Conservation (phyloP, 176 grass and related monocot species). For the Oryza coarctata region DNA sequence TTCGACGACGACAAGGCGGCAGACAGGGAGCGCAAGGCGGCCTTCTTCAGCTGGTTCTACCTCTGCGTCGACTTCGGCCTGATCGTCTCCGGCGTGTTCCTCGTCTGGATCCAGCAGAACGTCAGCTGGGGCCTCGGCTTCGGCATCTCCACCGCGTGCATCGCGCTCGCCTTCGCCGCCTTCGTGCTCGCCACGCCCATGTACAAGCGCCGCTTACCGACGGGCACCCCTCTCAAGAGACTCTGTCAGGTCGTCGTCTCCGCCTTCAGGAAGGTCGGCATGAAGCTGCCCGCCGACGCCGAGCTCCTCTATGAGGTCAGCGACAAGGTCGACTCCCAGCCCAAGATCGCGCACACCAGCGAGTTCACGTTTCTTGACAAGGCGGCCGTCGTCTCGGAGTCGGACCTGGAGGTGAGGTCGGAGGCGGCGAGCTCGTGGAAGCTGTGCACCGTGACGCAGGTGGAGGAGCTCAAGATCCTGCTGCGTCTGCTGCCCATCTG, state of each 20-base stretch:
- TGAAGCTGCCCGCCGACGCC: conserved; percentile 20
- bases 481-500: conserved; percentile 59
- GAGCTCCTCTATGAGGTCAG: conserved; percentile 50
- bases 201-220: conserved; percentile 54
- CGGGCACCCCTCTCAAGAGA: conserved; percentile 59
- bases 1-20: conserved; percentile 52
- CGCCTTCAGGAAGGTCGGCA: conserved; percentile 40
- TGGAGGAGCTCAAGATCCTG: conserved; percentile 77
- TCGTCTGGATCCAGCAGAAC: conserved; percentile 74
- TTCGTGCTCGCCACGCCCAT: conserved; percentile 59
- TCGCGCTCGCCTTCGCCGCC: conserved; percentile 50
- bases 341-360: conserved; percentile 55
- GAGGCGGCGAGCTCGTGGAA: conserved; percentile 39
- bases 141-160: conserved; percentile 57
- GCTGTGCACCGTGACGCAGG: conserved; percentile 69
- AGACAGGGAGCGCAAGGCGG: conserved; percentile 47
- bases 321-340: conserved; percentile 38
- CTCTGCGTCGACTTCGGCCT: conserved; percentile 61
- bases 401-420: conserved; percentile 37
- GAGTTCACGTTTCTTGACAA: conserved; percentile 62
- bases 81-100: conserved; percentile 53
- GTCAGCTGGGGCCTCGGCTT: conserved; percentile 71
- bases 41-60: conserved; percentile 86
- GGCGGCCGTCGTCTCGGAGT: conserved; percentile 51
- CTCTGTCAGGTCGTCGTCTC: conserved; percentile 60